Evolutionary conservation across 768 basidiomycete genomes (phyloP), one percentile per base, ranked within the genome.

Genomic region (Suillus hirtellus): DNA sequence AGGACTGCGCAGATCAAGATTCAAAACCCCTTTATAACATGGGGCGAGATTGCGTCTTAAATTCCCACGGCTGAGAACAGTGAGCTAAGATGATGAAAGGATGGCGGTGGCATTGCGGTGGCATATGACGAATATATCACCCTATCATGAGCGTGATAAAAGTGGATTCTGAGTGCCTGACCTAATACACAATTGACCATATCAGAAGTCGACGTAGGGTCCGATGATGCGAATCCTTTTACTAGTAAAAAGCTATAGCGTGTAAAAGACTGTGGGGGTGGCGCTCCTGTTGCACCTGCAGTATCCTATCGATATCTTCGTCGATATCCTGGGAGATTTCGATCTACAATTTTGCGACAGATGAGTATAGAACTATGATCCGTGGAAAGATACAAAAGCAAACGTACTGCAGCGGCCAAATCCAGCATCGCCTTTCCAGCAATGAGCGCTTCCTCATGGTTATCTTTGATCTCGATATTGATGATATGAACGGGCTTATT

Each of bases 381-480:
- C 21, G 21, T 40, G 64, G 40, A 34, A 56, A 47, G 61, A 52
- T 62, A 10, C 37, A 19, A 34, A n/a, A 53, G 34, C 6, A 19
- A 53, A 82, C 93, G 78, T 71, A 97, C 96, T 61, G 95, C 90
- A 55, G 86, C 81, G 9, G 94, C 95, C 24, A 99, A 80, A 70
- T 96, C 96, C 35, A 99, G 80, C 73, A 99, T 95, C 2, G 96
- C 95, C 75, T 89, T 93, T 19, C 97, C 96, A 31, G 97, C 97
- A 67, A 98, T 94, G 54, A 91, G 81, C 0, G 97, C 97, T 76
- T 99, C 97, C 81, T 99, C 97, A 69, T 98, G 96, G 72, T 97
- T 99, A 77, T 99, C 97, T 79, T 93, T 97, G 77, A 99, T 99
- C 73, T 99, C 97, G 65, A 99, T 86, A 76, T 99, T 99, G 71